Evolutionary conservation across 306 rosid genomes (phyloP).

Genomic region (Corylus americana): DNA sequence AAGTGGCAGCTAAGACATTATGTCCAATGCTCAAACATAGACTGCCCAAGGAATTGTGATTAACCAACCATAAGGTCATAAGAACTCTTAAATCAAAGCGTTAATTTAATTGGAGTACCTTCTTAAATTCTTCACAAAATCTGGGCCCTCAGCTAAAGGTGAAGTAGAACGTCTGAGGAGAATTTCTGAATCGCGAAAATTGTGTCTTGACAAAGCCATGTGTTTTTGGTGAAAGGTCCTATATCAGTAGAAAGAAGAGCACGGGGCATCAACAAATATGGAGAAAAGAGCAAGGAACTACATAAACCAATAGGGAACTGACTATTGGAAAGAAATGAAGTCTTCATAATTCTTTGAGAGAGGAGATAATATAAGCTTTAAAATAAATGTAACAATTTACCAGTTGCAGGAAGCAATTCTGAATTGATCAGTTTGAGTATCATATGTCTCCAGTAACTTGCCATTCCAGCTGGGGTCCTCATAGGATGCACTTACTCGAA

Average conservation of each 20-base stretch:
- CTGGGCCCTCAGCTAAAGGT: slow-evolving; percentile 79
- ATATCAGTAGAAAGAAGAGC: slow-evolving; percentile 18
- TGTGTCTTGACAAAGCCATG: slow-evolving; percentile 40
- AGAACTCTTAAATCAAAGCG: background rate
- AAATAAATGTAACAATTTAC: slow-evolving; percentile 41
- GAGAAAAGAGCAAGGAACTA: slow-evolving; percentile 4
- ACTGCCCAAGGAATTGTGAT: background rate
- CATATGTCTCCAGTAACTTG: slow-evolving; percentile 81
- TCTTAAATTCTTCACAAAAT: slow-evolving; percentile 60
- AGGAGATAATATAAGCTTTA: background rate
- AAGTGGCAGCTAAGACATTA: background rate
- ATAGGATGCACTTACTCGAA: slow-evolving; percentile 54
- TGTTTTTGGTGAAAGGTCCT: slow-evolving; percentile 50
- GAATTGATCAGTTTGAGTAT: slow-evolving; percentile 62
- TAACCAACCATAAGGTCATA: background rate
- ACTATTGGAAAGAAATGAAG: background rate
- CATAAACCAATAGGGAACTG: background rate
- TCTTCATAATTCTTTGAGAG: background rate
- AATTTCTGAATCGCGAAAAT: slow-evolving; percentile 65
- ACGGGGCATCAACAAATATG: slow-evolving; percentile 20
- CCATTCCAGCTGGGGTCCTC: slow-evolving; percentile 65
- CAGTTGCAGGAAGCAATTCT: slow-evolving; percentile 75
- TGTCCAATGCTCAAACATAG: background rate
- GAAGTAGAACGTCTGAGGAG: slow-evolving; percentile 78
- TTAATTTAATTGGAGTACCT: slow-evolving; percentile 49